Evolutionary conservation across 108 stramenopile genomes (phyloP), one percentile per base, ranked within the genome.

Genomic region (Discostella stelligeroides): DNA sequence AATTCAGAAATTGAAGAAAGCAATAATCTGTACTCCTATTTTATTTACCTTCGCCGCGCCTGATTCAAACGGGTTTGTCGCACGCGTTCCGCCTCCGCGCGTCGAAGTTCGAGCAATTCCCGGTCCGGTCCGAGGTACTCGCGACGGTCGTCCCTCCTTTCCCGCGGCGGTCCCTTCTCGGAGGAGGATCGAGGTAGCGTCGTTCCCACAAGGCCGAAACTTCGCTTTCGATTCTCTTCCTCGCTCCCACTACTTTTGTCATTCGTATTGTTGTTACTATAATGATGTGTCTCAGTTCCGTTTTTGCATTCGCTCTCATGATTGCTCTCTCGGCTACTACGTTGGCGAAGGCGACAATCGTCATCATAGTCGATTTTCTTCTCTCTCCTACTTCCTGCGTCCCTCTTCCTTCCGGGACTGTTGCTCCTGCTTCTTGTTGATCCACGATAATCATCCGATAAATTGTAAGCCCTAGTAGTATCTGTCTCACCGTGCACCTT

Each of bases 71-170:
- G 57, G 17, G 56, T 34, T 10, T 55, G 77, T 14, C 84, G 57
- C 53, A 54, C 25, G 53, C 28, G 53, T 54, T 54, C 53, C 27
- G 15, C 72, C 65, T 80, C 80, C 55, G 46, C 53, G 14, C 81
- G 75, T 59, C 84, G 88, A 34, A 82, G 67, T 37, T 70, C 81
- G 40, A 91, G 57, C 5, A 90, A 59, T 3, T 82, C 68, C 17
- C 46, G 70, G 55, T 83, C 70, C 8, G 93, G 93, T 17, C 90
- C 90, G 3, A 94, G 68, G 64, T 83, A 74, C 2, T 41, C 34
- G 23, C 28, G 40, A 45, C 46, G 12, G 41, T 49, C 70, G 28
- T 66, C 11, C 12, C 47, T 17, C 18, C 21, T 0, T 37, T 42
- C 27, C n/a, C 37, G 27, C 10, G 45, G 25, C 14, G 28, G 45